Evolutionary conservation across 768 basidiomycete genomes (phyloP), one percentile per base, ranked within the genome.

Genomic region (Phaeotremella skinneri): DNA sequence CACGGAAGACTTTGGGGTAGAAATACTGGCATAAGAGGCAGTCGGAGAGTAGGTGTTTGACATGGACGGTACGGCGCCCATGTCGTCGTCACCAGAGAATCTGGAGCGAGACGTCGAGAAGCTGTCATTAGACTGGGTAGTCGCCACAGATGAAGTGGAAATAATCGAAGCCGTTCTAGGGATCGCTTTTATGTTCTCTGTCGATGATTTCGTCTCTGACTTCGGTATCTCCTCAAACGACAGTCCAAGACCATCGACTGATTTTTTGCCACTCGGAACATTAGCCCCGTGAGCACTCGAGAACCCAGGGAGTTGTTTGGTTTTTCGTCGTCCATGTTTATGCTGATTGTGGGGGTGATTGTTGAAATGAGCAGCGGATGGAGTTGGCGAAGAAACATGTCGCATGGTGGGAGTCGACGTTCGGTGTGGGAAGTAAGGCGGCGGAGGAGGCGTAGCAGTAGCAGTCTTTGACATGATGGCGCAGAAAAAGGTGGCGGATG

Each of bases 401-500:
- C 65, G 54, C 62, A 73, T 64, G 2, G 68, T 66, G 16, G 68
- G 68, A 2, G 71, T 73, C 3, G 69, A 32, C 16, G 43, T 66
- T 37, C 67, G 54, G 30, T 65, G 67, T 5, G 71, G 71, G 56
- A 70, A 73, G 49, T 73, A 73, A 3, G 71, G 58, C 27, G 56
- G 64, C 21, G 67, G 63, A 3, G 71, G 71, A 2, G 68, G 66
- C 20, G 68, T 69, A 6, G 71, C 63, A 13, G 64, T 67, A n/a
- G 64, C 66, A 29, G 68, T 48, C 51, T 68, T 58, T 4, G 70
- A 72, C 70, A 72, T 72, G 20, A 20, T 59, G 42, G 20, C 50
- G 34, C 11, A 29, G 17, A 34, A 62, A 49, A 27, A 32, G 37
- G 20, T 32, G 53, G 47, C 54, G 61, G 62, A 25, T 50, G 61